Evolutionary conservation across 2,329 filamentous ascomycete genomes (phyloP).

Genomic region (Stromatinia cepivora): DNA sequence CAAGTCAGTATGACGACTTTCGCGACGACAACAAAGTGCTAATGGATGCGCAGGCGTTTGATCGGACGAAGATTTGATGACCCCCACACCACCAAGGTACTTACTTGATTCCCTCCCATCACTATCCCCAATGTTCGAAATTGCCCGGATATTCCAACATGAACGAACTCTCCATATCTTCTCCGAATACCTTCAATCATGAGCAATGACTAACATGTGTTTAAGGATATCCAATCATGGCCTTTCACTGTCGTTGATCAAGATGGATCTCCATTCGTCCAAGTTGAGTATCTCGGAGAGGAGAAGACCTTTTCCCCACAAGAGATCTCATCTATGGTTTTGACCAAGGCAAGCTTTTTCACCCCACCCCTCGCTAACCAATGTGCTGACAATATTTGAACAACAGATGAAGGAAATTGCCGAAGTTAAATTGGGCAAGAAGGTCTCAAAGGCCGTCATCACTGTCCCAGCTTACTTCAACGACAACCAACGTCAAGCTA

Average conservation of each 20-base stretch:
- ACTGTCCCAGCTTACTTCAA: slow-evolving; percentile 99
- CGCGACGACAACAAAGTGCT: slow-evolving; percentile 20
- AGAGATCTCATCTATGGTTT: slow-evolving; percentile 98
- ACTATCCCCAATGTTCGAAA: background rate
- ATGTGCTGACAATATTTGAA: slow-evolving; percentile 14
- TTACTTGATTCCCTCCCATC: background rate
- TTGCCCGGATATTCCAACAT: background rate
- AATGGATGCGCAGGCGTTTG: slow-evolving; percentile 67
- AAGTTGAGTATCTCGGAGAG: slow-evolving; percentile 95
- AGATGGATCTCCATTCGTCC: slow-evolving; percentile 82
- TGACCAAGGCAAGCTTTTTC: slow-evolving; percentile 74
- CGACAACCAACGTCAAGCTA: slow-evolving; percentile 99
- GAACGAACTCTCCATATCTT: background rate
- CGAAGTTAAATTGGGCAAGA: slow-evolving; percentile 97
- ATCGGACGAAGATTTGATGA: slow-evolving; percentile 96
- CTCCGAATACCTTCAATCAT: background rate
- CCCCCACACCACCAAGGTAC: slow-evolving; percentile 91
- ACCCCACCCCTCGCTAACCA: background rate
- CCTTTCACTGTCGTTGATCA: slow-evolving; percentile 98
- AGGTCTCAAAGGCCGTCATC: slow-evolving; percentile 98
- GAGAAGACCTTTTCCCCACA: slow-evolving; percentile 95
- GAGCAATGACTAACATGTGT: background rate
- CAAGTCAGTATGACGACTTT: slow-evolving; percentile 65
- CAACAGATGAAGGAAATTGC: slow-evolving; percentile 97
- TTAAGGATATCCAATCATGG: slow-evolving; percentile 76